Base-by-base conservation (phyloP, 2,329 filamentous ascomycete species). In the Cryphonectria naterciae region DNA sequence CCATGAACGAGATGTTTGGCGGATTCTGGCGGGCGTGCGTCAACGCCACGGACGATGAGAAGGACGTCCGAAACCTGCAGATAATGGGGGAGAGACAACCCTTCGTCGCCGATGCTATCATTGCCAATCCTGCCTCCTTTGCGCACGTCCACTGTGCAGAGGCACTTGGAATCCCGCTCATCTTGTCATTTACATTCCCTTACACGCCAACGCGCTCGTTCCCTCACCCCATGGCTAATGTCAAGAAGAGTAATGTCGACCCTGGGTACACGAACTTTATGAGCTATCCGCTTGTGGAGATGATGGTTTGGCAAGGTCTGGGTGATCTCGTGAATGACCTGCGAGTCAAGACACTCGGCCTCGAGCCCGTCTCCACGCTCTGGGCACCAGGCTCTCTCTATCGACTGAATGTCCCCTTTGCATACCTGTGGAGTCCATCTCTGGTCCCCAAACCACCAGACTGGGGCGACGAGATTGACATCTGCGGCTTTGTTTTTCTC, bases 231-330 rank as follows among this genome's bases (percentile, higher is more conserved):
- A 79, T 95, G 65, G 92, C 92, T 13, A 93, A 89, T 76, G 91
- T 95, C 79, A 92, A 91, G 76, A 87, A 86, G 72, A 89, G 87
- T 22, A 93, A 93, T 74, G 87, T 93, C 11, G 91, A 94, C 75
- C 85, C 87, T 1, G 89, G 88, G 28, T 93, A 93, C 77, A 89
- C 91, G 17, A 96, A 95, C 79, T 94, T 93, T 77, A 93, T 95
- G 78, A 92, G 89, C 1, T 96, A 95, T 77, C 90, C 92, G 0
- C 81, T 95, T 49, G 92, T 95, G 1, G 93, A 95, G 77, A 91
- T 93, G 88, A 93, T 95, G 87, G 92, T 94, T 1, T 97, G 94
- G 94, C 94, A 97, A 79, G 95, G 94, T 0, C 84, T 95, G 0
- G 93, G 93, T 2, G 93, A 95, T 78, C 81, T 95, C 39, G 87